Percentiles rank a stretch among this genome's conserved stretches.
Conservation (phyloP, 1,139 yeast species). For the Protomyces macrosporus region DNA sequence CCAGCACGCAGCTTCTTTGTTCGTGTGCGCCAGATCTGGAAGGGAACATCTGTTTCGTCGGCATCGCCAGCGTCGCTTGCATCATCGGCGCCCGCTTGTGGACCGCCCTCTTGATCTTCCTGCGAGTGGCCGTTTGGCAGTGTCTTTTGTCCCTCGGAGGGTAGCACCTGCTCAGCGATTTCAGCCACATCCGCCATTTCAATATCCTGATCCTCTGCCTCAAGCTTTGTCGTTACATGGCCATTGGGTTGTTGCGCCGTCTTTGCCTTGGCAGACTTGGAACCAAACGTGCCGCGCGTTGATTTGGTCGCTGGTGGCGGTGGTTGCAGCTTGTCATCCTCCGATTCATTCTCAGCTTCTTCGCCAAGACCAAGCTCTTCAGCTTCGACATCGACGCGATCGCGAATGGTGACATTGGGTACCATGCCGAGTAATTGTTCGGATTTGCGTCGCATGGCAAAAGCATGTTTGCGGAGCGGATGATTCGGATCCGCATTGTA, state of each 20-base stretch:
- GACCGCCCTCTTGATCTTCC: not conserved
- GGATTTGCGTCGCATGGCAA: conserved; percentile 92
- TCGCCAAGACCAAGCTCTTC: conserved; percentile 49
- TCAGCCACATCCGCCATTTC: conserved; percentile 12
- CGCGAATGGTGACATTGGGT: conserved; percentile 79
- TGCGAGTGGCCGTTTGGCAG: not conserved
- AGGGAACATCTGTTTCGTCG: conserved; percentile 7
- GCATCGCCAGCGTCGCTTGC: conserved; percentile 11
- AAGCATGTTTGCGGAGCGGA: conserved; percentile 81
- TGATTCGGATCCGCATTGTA: conserved; percentile 95
- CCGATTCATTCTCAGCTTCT: not conserved
- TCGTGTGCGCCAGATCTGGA: conserved; percentile 21
- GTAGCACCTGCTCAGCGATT: not conserved
- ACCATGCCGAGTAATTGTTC: conserved; percentile 69
- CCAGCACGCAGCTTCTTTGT: conserved; percentile 16
- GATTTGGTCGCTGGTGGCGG: conserved; percentile 11
- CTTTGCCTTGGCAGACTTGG: conserved; percentile 21
- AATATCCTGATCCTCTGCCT: not conserved
- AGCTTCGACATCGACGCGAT: conserved; percentile 77
- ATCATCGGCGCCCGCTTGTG: not conserved
- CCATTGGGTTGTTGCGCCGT: conserved; percentile 2
- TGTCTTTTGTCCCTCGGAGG: conserved; percentile 11
- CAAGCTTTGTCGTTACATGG: not conserved
- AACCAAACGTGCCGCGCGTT: conserved; percentile 20
- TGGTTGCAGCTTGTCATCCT: not conserved